Evolutionary conservation across 2,329 filamentous ascomycete species (phyloP).

Genomic region (Pezicula carpinea): DNA sequence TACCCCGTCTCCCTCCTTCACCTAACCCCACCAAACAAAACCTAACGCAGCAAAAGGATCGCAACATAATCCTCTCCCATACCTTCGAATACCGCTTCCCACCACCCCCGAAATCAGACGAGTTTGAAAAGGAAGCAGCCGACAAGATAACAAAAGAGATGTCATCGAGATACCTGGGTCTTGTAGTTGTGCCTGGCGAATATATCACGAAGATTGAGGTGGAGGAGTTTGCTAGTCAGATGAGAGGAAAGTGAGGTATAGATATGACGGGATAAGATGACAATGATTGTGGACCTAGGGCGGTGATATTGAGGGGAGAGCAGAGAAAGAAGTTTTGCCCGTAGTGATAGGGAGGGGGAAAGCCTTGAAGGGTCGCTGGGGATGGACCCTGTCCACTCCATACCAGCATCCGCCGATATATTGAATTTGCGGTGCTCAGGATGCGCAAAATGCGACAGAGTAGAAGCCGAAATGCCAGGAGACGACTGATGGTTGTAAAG

Average conservation of each 20-base stretch:
- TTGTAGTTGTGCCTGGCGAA: constrained; percentile 84
- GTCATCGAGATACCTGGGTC: constrained; percentile 79
- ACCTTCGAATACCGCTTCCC: constrained; percentile 89
- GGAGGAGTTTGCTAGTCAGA: constrained; percentile 62
- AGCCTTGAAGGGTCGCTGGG: too few relatives aligned
- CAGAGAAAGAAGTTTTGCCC: background rate
- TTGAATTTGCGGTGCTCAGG: too few relatives aligned
- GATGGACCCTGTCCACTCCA: too few relatives aligned
- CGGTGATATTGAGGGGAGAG: too few relatives aligned
- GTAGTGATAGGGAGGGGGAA: too few relatives aligned
- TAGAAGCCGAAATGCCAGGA: too few relatives aligned
- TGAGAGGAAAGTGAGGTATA: constrained; percentile 8
- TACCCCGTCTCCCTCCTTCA: constrained; percentile 16
- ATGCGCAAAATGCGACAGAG: too few relatives aligned
- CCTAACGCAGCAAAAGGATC: constrained; percentile 54
- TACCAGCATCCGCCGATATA: too few relatives aligned
- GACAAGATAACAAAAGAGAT: constrained; percentile 60
- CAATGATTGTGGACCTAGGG: background rate
- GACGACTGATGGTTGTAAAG: too few relatives aligned
- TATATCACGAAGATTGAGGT: constrained; percentile 86
- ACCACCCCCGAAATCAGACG: constrained; percentile 39
- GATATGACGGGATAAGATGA: constrained; percentile 2
- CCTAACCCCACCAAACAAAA: background rate
- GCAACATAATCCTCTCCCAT: constrained; percentile 79
- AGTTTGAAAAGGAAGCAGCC: constrained; percentile 31